Conservation (phyloP, 2,329 filamentous ascomycete species). For the Cladobotryum protrusum region DNA sequence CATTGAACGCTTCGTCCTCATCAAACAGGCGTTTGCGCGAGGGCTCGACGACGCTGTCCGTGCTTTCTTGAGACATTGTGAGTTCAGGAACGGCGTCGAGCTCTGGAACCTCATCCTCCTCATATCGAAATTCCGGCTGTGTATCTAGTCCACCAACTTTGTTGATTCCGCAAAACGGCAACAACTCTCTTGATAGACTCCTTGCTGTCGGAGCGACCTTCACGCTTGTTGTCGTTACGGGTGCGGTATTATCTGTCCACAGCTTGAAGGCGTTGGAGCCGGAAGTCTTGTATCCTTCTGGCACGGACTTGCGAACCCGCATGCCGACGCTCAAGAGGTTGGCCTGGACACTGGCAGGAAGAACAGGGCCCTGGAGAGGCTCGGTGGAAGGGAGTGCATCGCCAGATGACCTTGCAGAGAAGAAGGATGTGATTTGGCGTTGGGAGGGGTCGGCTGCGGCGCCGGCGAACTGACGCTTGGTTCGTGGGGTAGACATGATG, state of each 20-base stretch:
- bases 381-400: slow-evolving; percentile 24
- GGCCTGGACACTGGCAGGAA: slow-evolving; percentile 65
- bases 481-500: slow-evolving; percentile 47
- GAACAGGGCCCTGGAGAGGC: slow-evolving; percentile 34
- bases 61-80: slow-evolving; percentile 51
- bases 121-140: slow-evolving; percentile 41
- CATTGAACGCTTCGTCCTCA: slow-evolving; percentile 35
- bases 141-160: slow-evolving; percentile 63
- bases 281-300: slow-evolving; percentile 84
- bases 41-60: slow-evolving; percentile 29
- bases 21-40: slow-evolving; percentile 44
- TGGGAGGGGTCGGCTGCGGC: slow-evolving; percentile 52
- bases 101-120: slow-evolving; percentile 25
- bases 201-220: slow-evolving; percentile 14
- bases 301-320: slow-evolving; percentile 87
- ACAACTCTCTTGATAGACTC: slow-evolving; percentile 51
- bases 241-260: slow-evolving; percentile 35
- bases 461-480: slow-evolving; percentile 57
- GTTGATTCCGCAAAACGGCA: slow-evolving; percentile 76
- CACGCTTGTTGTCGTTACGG: background rate
- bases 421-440: slow-evolving; percentile 60
- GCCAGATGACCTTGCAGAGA: slow-evolving; percentile 36
- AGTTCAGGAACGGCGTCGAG: slow-evolving; percentile 41
- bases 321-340: slow-evolving; percentile 89
- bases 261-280: slow-evolving; percentile 45